phyloP scores from a whole-genome alignment of 2,329 filamentous ascomycete species.

The Microdochium nivale region DNA sequence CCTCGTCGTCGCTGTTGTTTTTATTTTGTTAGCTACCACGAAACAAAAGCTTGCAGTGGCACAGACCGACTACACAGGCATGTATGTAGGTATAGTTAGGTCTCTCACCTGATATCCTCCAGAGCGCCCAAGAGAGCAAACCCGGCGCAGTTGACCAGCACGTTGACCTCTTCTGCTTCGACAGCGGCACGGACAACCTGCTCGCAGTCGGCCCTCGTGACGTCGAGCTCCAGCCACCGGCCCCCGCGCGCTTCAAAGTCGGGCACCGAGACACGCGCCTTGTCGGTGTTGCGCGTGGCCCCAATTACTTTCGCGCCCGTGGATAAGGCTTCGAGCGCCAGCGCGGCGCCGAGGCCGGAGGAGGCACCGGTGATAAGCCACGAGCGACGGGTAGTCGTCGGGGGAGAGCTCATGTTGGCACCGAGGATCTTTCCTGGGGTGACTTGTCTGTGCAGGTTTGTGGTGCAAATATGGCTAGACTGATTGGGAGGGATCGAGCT shows the following conservation, averaged over 20 bases:
- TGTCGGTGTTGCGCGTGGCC: slow-evolving; percentile 29
- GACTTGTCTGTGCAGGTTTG: too few species aligned
- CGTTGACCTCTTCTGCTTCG: slow-evolving; percentile 20
- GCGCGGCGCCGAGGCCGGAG: slow-evolving; percentile 34
- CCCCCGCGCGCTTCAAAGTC: slow-evolving; percentile 29
- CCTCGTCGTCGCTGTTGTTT: background rate
- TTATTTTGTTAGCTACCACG: too few species aligned
- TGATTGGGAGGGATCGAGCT: too few species aligned
- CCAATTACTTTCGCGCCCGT: slow-evolving; percentile 39
- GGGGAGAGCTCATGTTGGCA: background rate
- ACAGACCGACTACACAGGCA: too few species aligned
- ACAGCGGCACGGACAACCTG: background rate
- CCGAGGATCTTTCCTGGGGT: background rate
- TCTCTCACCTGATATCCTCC: slow-evolving; percentile 14
- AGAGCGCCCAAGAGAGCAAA: slow-evolving; percentile 32
- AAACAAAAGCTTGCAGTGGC: too few species aligned
- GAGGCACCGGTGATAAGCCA: slow-evolving; percentile 41
- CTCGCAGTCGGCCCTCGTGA: background rate
- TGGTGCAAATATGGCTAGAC: background rate
- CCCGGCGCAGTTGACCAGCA: slow-evolving; percentile 37
- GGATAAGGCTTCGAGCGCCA: slow-evolving; percentile 31
- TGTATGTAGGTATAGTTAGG: too few species aligned
- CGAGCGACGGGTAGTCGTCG: background rate
- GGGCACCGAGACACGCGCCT: slow-evolving; percentile 26
- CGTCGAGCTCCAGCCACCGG: background rate